Percentiles rank a stretch among this genome's conserved stretches.
These are phyloP conservation scores for Populus davidiana DNA, from an alignment of 345 rosid genomes.

Conservation along the genomic window DNA sequence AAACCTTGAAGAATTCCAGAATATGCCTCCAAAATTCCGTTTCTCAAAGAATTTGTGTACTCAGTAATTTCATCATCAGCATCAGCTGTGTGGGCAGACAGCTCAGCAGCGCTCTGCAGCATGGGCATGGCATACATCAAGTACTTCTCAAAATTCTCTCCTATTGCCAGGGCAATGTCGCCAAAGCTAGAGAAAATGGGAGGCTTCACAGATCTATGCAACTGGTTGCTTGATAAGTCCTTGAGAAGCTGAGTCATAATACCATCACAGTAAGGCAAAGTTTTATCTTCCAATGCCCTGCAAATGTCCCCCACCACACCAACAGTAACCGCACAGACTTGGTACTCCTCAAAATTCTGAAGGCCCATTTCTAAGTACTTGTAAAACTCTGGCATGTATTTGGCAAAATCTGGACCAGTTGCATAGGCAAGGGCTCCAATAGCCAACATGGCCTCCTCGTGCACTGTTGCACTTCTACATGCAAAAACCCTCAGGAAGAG, in stretches of 20 bases:
- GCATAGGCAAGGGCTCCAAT: slow-evolving; percentile 79
- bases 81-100: slow-evolving; percentile 57
- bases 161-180: slow-evolving; percentile 70
- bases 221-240: slow-evolving; percentile 72
- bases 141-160: slow-evolving; percentile 71
- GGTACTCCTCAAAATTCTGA: slow-evolving; percentile 74
- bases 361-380: slow-evolving; percentile 74
- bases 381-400: slow-evolving; percentile 72
- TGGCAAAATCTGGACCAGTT: slow-evolving; percentile 56
- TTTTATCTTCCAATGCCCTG: slow-evolving; percentile 63
- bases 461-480: slow-evolving; percentile 73
- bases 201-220: slow-evolving; percentile 76
- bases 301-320: slow-evolving; percentile 73
- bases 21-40: slow-evolving; percentile 71
- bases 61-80: slow-evolving; percentile 73
- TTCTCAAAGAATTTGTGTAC: slow-evolving; percentile 66
- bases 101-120: slow-evolving; percentile 73
- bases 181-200: slow-evolving; percentile 76
- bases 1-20: slow-evolving; percentile 81
- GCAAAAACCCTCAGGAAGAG: slow-evolving; percentile 73
- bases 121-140: slow-evolving; percentile 67
- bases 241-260: slow-evolving; percentile 80
- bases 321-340: slow-evolving; percentile 70
- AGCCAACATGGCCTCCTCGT: slow-evolving; percentile 80
- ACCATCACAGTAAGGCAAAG: slow-evolving; percentile 66